A percentile compares a stretch with the other conserved stretches of the same genome.
Evolutionary conservation across 352 stramenopile genomes (phyloP).

Genomic region (Phytopythium mirpurense): DNA sequence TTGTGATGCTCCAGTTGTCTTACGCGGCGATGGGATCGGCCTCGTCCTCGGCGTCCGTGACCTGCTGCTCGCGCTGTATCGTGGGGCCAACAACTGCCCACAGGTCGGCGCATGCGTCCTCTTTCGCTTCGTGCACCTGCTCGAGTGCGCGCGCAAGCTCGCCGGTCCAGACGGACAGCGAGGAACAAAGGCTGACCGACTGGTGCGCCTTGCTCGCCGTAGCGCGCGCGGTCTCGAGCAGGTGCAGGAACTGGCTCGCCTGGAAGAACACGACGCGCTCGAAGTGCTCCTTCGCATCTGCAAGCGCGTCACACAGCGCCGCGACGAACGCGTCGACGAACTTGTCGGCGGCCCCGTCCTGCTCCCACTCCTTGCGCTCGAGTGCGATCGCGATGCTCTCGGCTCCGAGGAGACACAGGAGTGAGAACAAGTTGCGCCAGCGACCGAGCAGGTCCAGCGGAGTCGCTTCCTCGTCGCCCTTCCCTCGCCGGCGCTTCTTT

Average conservation of each 20-base stretch:
- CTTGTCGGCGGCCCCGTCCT: constrained; percentile 28
- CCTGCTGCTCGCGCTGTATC: constrained; percentile 10
- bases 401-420: constrained; percentile 44
- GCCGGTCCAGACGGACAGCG: constrained; percentile 31
- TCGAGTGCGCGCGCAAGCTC: constrained; percentile 36
- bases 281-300: constrained; percentile 37
- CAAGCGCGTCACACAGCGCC: constrained; percentile 37
- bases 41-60: not conserved
- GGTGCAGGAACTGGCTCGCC: constrained; percentile 41
- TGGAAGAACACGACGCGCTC: constrained; percentile 69
- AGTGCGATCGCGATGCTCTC: constrained; percentile 67
- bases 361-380: constrained; percentile 29
- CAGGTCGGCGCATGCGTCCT: constrained; percentile 47
- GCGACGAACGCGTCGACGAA: constrained; percentile 48
- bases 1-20: too few relatives aligned
- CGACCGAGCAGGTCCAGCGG: constrained; percentile 41
- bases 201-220: constrained; percentile 28
- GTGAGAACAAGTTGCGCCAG: constrained; percentile 71
- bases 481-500: constrained; percentile 51
- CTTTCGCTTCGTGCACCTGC: constrained; percentile 23
- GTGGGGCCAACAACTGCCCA: constrained; percentile 32
- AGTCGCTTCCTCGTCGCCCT: constrained; percentile 22
- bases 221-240: constrained; percentile 28
- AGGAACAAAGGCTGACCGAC: constrained; percentile 17
- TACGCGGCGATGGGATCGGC: not conserved